Base-by-base conservation (phyloP, 2,329 filamentous ascomycete genomes). In the Cercospora nicotianae region DNA sequence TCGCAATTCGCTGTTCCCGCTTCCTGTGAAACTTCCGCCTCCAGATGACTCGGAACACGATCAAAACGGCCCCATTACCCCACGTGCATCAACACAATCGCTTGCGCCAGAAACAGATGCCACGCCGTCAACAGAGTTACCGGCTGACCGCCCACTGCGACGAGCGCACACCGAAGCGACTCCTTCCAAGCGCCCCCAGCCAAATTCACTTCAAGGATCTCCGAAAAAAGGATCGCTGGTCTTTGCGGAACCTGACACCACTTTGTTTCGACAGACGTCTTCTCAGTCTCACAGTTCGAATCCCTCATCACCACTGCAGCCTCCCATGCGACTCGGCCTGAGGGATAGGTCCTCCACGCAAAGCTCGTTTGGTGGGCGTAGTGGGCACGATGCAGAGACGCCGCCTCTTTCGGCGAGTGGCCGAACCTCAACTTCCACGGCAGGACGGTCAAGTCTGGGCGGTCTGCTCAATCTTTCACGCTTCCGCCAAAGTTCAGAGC, bases 381-480 rank as follows among this genome's bases (percentile, higher is more conserved):
- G 87, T 64, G 92, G 90, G 0, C 88, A 89, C 64, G 91, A 93
- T 69, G 87, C 90, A 36, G 87, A 89, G 64, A 88, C 90, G 3
- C 89, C 89, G 3, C 87, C 87, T n/a, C 76, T 79, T 9, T 81
- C 79, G 3, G 84, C 83, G 2, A 83, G 80, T 70, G 84, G 82
- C 3, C 86, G 93, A 62, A 94, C 89, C 5, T 97, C 94, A 0
- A 92, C 90, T 0, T 97, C 93, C 0, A 94, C 90, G 0, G 85
- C 82, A n/a, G 93, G 94, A 5, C 87, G 95, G 64, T 95, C 94
- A 80, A 98, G 94, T 79, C 93, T 99, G 74, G 93, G 94, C 63
- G 95, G 97, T 72, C 83, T 98, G 20, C 89, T 99, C 74, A 90
- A 88, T 13, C 82, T 97, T 36, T 84, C 87, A 70, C 88, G 94